phyloP scores from a whole-genome alignment of 805 yeast species.

The Hanseniaspora lachancei region DNA sequence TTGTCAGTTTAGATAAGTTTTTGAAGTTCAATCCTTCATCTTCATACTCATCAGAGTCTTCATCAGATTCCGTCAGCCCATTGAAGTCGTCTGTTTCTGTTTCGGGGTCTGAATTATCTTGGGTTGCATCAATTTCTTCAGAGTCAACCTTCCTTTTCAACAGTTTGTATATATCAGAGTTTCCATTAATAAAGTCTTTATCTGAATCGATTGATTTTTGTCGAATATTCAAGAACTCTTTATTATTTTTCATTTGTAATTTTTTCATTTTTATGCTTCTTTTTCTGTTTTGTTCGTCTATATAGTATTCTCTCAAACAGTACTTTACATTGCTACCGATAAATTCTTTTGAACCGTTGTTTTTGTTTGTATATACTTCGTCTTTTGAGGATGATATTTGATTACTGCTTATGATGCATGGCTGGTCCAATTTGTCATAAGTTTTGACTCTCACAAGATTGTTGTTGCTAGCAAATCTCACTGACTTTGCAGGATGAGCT shows the following conservation, averaged over 20 bases:
- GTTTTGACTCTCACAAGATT: slow-evolving; percentile 10
- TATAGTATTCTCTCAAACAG: slow-evolving; percentile 5
- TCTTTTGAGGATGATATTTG: not conserved
- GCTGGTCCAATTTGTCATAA: not conserved
- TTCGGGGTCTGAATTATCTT: not conserved
- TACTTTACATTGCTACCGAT: slow-evolving; percentile 2
- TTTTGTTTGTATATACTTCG: not conserved
- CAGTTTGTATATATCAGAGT: not conserved
- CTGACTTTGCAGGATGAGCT: slow-evolving; percentile 13
- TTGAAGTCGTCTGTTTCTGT: not conserved
- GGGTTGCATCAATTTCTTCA: not conserved
- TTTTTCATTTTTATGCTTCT: not conserved
- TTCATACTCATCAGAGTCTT: not conserved
- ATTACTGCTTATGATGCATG: not conserved
- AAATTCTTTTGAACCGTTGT: not conserved
- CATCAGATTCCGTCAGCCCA: not conserved
- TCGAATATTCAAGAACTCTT: not conserved
- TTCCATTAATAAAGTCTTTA: not conserved
- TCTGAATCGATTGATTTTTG: not conserved
- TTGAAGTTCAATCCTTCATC: slow-evolving; percentile 9
- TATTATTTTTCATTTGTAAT: not conserved
- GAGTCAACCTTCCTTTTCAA: not conserved
- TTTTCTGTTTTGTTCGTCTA: slow-evolving; percentile 7
- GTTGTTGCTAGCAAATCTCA: slow-evolving; percentile 7
- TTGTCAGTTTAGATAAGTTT: not conserved